These are phyloP conservation scores for Sarocladium kiliense DNA, from an alignment of 2,329 filamentous ascomycete species.

Conservation along the genomic window DNA sequence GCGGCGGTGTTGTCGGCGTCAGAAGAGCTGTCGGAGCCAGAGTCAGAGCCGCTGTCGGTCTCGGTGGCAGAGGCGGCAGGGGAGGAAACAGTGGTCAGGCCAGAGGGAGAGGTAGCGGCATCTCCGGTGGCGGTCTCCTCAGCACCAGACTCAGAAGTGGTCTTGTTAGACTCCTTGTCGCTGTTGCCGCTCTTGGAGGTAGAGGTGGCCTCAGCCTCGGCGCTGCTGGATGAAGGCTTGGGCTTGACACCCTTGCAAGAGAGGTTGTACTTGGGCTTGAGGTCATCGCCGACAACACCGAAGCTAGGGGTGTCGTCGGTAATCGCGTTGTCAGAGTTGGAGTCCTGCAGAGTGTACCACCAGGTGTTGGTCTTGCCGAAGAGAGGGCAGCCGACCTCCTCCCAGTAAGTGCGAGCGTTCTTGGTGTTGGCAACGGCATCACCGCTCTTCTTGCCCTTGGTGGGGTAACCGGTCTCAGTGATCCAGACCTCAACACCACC, in stretches of 20 bases:
- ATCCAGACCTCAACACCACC: conserved; percentile 73
- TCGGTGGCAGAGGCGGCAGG: conserved; percentile 13
- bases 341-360: conserved; percentile 75
- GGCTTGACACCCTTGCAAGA: conserved; percentile 40
- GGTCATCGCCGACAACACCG: conserved; percentile 55
- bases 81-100: conserved; percentile 13
- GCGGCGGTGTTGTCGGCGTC: conserved; percentile 13
- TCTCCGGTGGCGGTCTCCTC: background rate
- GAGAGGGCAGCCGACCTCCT: conserved; percentile 67
- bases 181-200: background rate
- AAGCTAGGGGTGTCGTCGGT: conserved; percentile 54
- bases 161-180: too few species aligned
- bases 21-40: conserved; percentile 12
- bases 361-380: conserved; percentile 63
- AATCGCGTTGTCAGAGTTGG: conserved; percentile 46
- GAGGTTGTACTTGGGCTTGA: conserved; percentile 57
- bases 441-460: conserved; percentile 59
- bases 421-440: conserved; percentile 55
- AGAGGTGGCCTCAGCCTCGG: background rate
- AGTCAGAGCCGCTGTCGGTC: conserved; percentile 16
- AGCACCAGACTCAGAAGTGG: background rate
- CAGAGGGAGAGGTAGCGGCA: conserved; percentile 19
- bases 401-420: conserved; percentile 79
- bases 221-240: conserved; percentile 8
- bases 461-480: conserved; percentile 85